Percentiles rank a stretch among this genome's conserved stretches.
phyloP scores from a whole-genome alignment of 805 yeast species.

The Metschnikowia cerradonensis region DNA sequence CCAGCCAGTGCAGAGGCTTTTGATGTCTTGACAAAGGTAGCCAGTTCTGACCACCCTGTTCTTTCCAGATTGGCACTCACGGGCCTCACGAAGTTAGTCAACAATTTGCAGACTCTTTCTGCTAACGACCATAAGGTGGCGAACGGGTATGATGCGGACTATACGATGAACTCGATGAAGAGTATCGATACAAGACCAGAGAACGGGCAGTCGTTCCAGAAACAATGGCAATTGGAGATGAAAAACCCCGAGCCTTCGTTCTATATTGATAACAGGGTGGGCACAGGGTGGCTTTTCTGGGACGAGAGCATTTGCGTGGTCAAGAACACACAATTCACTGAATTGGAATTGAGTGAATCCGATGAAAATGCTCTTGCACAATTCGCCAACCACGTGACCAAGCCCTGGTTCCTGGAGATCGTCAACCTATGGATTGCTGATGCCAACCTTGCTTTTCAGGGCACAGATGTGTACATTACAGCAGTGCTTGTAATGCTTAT shows the following conservation, averaged over 20 bases:
- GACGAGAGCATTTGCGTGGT: slow-evolving; percentile 50
- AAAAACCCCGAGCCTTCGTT: slow-evolving; percentile 44
- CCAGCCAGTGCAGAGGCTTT: slow-evolving; percentile 38
- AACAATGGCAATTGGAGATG: slow-evolving; percentile 50
- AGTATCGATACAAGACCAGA: slow-evolving; percentile 41
- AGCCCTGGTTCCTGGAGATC: slow-evolving; percentile 55
- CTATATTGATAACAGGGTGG: slow-evolving; percentile 55
- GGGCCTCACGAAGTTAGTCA: slow-evolving; percentile 46
- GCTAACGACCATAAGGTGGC: slow-evolving; percentile 44
- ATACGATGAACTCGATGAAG: slow-evolving; percentile 31
- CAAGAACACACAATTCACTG: slow-evolving; percentile 24
- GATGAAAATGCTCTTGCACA: slow-evolving; percentile 42
- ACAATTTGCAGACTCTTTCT: slow-evolving; percentile 44
- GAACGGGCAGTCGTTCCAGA: slow-evolving; percentile 32
- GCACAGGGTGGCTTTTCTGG: slow-evolving; percentile 77
- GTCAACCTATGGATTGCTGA: slow-evolving; percentile 57
- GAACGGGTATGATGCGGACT: slow-evolving; percentile 38
- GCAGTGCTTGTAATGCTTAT: slow-evolving; percentile 47
- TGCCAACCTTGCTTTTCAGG: slow-evolving; percentile 60
- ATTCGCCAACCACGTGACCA: slow-evolving; percentile 45
- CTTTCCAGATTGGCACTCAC: slow-evolving; percentile 57
- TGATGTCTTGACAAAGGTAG: slow-evolving; percentile 41
- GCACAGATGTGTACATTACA: slow-evolving; percentile 57
- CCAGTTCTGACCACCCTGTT: slow-evolving; percentile 64
- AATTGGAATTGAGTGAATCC: slow-evolving; percentile 29